Conservation (phyloP, 108 stramenopile genomes). For the Skeletonema menzelii region DNA sequence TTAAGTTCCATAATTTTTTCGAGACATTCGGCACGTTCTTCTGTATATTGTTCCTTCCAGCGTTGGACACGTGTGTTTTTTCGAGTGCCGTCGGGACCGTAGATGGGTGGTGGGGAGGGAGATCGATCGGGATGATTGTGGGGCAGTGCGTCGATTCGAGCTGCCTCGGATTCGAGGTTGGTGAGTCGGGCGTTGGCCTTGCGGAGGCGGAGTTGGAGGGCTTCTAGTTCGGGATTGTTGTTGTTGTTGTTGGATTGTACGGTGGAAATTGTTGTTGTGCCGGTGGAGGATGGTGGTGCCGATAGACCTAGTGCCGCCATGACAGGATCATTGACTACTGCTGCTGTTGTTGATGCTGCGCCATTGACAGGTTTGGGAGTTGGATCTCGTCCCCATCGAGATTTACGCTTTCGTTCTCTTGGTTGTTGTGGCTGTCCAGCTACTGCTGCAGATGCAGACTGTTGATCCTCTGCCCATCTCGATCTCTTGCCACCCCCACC, state of each 20-base stretch:
- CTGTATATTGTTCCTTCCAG: constrained; percentile 87
- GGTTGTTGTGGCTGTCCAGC: not conserved
- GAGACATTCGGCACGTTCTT: constrained; percentile 83
- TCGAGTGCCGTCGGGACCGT: constrained; percentile 93
- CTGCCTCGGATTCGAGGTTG: constrained; percentile 71
- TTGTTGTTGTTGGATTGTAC: not conserved
- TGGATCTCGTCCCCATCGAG: constrained; percentile 66
- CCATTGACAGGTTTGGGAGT: constrained; percentile 15
- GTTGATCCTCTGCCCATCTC: not conserved
- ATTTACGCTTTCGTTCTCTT: constrained; percentile 50
- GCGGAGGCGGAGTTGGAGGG: constrained; percentile 61
- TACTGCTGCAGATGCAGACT: not conserved
- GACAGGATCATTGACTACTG: constrained; percentile 21
- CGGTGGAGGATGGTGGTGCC: not conserved
- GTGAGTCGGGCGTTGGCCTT: constrained; percentile 63
- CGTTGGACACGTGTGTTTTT: constrained; percentile 95
- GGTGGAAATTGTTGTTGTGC: not conserved
- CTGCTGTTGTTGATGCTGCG: constrained; percentile 5
- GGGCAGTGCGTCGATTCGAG: constrained; percentile 77
- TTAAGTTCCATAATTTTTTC: constrained; percentile 89
- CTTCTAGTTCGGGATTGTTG: constrained; percentile 9
- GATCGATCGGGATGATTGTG: constrained; percentile 82
- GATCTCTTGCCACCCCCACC: not conserved
- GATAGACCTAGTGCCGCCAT: constrained; percentile 31
- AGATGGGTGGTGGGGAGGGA: constrained; percentile 89